These are phyloP conservation scores for Colletotrichum tamarilloi DNA, from an alignment of 2,329 filamentous ascomycete genomes.

Conservation along the genomic window DNA sequence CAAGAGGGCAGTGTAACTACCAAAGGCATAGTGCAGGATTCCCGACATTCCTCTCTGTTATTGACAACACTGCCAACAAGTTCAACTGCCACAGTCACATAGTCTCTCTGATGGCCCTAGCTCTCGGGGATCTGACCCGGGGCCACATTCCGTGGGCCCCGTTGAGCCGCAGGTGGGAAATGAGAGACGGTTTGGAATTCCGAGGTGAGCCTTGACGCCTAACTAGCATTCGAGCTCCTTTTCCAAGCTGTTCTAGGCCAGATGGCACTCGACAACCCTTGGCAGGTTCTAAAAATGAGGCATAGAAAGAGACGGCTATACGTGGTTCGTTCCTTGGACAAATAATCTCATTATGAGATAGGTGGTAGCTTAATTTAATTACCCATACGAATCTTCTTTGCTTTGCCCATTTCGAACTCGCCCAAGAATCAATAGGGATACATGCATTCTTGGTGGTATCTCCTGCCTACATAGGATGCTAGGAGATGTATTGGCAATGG, in stretches of 20 bases:
- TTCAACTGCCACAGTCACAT: background rate
- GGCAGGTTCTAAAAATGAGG: background rate
- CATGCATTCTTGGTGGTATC: background rate
- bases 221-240: background rate
- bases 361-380: background rate
- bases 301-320: background rate
- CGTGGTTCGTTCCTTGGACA: background rate
- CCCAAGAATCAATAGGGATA: background rate
- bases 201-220: background rate
- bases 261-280: background rate
- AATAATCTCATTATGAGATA: background rate
- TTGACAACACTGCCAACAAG: slow-evolving; percentile 3
- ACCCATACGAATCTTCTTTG: background rate
- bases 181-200: slow-evolving; percentile 1
- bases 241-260: background rate
- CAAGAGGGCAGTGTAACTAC: background rate
- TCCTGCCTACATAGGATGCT: background rate
- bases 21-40: background rate
- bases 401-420: background rate
- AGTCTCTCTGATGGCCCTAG: background rate
- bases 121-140: background rate
- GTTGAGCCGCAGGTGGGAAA: slow-evolving; percentile 9
- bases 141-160: slow-evolving; percentile 13
- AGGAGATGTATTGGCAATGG: background rate
- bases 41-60: background rate